Evolutionary conservation across 257 asterid species (phyloP).

Genomic region (Solanum chilense): DNA sequence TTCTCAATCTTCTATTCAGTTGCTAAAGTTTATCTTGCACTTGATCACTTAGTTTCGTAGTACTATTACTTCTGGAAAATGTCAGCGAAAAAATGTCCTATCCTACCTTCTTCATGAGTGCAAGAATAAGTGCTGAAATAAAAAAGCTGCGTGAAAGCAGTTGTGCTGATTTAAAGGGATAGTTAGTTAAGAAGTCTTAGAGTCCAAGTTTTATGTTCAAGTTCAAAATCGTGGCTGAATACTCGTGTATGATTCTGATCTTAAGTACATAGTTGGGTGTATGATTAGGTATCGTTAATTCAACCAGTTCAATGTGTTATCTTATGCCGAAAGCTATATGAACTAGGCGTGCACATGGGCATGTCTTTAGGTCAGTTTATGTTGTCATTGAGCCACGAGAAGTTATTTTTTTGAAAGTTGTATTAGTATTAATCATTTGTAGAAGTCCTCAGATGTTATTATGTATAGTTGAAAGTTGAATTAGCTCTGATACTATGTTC

Average conservation of each 20-base stretch:
- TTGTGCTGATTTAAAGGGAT: background rate
- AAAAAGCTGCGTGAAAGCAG: background rate
- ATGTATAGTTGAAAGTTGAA: background rate
- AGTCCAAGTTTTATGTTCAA: background rate
- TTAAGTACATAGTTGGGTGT: background rate
- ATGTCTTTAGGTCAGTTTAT: background rate
- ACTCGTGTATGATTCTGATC: background rate
- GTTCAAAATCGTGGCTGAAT: background rate
- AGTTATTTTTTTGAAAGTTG: background rate
- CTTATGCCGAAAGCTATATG: background rate
- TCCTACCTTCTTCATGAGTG: background rate
- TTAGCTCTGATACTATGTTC: background rate
- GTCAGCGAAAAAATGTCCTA: background rate
- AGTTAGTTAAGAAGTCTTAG: background rate
- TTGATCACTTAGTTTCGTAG: background rate
- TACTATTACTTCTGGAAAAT: background rate
- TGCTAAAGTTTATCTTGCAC: background rate
- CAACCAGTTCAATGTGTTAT: background rate
- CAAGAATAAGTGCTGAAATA: background rate
- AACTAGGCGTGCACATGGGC: background rate
- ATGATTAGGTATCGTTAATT: background rate
- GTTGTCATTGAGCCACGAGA: background rate
- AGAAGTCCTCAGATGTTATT: background rate
- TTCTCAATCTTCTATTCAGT: background rate
- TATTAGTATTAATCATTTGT: background rate